phyloP scores from a whole-genome alignment of 176 grass and related monocot species.

The Poa annua region DNA sequence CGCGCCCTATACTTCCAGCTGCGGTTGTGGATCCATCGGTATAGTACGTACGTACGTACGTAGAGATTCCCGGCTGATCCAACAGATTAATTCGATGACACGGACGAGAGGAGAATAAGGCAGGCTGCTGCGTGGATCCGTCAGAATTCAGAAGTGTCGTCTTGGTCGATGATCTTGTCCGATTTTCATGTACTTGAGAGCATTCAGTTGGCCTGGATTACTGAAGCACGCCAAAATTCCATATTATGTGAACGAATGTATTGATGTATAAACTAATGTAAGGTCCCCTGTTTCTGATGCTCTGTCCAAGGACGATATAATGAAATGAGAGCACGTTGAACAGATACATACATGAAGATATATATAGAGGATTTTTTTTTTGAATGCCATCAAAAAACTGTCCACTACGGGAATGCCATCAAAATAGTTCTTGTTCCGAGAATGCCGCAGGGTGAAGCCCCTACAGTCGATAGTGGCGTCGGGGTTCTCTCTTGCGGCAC shows the following conservation, averaged over 20 bases:
- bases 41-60: too few relatives aligned
- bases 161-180: constrained; percentile 17
- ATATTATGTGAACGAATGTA: constrained; percentile 37
- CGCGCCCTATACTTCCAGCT: neutral
- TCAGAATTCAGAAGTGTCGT: neutral
- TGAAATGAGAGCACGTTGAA: too few relatives aligned
- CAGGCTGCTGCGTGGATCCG: neutral
- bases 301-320: too few relatives aligned
- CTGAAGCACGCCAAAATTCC: constrained; percentile 15
- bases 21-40: neutral
- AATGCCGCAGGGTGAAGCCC: too few relatives aligned
- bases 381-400: too few relatives aligned
- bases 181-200: constrained; percentile 36
- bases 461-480: too few relatives aligned
- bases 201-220: constrained; percentile 23
- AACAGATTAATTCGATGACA: constrained; percentile 9
- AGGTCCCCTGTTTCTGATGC: too few relatives aligned
- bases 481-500: too few relatives aligned
- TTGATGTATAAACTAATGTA: neutral
- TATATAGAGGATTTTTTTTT: too few relatives aligned
- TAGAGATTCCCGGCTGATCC: constrained; percentile 33
- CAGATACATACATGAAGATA: too few relatives aligned
- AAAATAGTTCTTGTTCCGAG: too few relatives aligned
- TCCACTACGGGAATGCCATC: too few relatives aligned
- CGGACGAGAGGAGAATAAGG: constrained; percentile 7